Conservation (phyloP, 2,329 filamentous ascomycete species). For the Ophidiomyces ophidiicola region DNA sequence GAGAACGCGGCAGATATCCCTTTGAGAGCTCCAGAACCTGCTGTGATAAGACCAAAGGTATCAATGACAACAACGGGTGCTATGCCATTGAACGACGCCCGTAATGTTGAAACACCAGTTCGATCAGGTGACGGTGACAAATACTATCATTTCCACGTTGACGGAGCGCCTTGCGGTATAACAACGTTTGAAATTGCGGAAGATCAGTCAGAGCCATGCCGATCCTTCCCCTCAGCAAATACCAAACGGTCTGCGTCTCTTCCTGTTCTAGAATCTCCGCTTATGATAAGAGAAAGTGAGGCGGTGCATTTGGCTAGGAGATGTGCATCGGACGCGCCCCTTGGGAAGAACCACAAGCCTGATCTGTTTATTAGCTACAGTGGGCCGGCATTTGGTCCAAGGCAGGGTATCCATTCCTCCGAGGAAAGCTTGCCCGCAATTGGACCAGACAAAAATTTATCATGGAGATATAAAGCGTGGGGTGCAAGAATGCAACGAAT, state of each 20-base stretch:
- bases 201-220: neutral
- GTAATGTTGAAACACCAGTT: too few species aligned
- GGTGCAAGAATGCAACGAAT: constrained; percentile 29
- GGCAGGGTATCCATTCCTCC: neutral
- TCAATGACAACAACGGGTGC: too few species aligned
- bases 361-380: neutral
- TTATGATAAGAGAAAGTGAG: too few species aligned
- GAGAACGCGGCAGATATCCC: too few species aligned
- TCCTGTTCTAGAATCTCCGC: neutral
- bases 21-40: too few species aligned
- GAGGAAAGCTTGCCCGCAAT: neutral
- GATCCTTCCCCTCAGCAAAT: neutral
- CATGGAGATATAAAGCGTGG: constrained; percentile 27
- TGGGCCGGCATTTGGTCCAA: too few species aligned
- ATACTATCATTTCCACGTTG: neutral
- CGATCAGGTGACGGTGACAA: neutral
- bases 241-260: constrained; percentile 4
- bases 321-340: constrained; percentile 1
- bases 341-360: neutral
- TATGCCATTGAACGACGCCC: too few species aligned
- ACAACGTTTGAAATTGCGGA: neutral
- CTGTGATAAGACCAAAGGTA: too few species aligned
- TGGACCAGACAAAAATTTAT: constrained; percentile 1
- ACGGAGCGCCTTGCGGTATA: neutral
- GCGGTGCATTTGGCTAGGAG: too few species aligned